Evolutionary conservation across 495 filamentous ascomycete species (phyloP).

Genomic region (Penicillium crystallinum): DNA sequence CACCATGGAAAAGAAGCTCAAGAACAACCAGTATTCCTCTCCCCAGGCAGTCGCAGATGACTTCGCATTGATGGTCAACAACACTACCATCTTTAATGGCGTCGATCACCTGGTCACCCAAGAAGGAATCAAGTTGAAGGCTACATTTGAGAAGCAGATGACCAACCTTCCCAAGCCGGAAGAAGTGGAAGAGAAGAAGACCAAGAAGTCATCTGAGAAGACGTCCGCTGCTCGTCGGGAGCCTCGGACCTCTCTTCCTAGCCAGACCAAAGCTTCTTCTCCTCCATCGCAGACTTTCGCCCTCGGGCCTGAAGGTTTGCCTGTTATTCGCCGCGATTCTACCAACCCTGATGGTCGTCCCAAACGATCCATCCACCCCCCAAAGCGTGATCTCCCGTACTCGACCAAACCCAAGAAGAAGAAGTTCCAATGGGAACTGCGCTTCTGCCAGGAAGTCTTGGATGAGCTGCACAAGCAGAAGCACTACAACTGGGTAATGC

Average conservation of each 20-base stretch:
- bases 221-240: constrained; percentile 49
- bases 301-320: constrained; percentile 75
- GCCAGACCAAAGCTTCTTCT: constrained; percentile 39
- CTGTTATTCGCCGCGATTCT: constrained; percentile 86
- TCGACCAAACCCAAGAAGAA: constrained; percentile 82
- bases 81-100: constrained; percentile 79
- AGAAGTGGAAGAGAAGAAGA: constrained; percentile 57
- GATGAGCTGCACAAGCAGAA: constrained; percentile 73
- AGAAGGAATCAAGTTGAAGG: constrained; percentile 56
- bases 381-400: constrained; percentile 84
- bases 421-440: constrained; percentile 82
- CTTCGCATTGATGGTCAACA: constrained; percentile 67
- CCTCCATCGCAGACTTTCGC: constrained; percentile 66
- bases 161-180: constrained; percentile 42
- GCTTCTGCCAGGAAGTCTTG: constrained; percentile 80
- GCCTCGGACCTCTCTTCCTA: constrained; percentile 43
- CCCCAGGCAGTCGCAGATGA: constrained; percentile 65
- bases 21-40: constrained; percentile 56
- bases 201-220: constrained; percentile 49
- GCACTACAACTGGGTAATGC: constrained; percentile 55
- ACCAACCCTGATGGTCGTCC: constrained; percentile 70
- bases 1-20: constrained; percentile 77
- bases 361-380: constrained; percentile 90
- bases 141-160: constrained; percentile 57
- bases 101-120: constrained; percentile 62